A percentile compares a stretch with the other conserved stretches of the same genome.
phyloP scores from a whole-genome alignment of 495 filamentous ascomycete species.

The Lindgomyces ingoldianus region DNA sequence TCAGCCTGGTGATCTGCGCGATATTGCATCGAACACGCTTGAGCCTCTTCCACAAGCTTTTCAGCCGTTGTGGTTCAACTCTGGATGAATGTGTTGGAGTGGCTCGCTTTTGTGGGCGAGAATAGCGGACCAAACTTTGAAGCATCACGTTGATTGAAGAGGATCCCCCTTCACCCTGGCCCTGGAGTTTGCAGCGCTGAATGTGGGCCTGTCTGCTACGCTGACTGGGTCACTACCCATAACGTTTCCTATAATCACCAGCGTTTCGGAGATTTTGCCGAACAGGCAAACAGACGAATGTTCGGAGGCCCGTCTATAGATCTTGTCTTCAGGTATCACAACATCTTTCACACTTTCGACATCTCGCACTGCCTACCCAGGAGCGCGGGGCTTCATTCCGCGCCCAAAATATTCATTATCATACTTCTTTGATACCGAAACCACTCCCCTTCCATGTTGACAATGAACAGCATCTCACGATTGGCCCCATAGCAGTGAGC shows the following conservation, averaged over 20 bases:
- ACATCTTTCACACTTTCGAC: not conserved
- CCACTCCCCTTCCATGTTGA: not conserved
- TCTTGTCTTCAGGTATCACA: not conserved
- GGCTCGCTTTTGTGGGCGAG: slow-evolving; percentile 9
- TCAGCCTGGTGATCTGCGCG: slow-evolving; percentile 16
- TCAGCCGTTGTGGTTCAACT: slow-evolving; percentile 7
- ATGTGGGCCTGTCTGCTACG: not conserved
- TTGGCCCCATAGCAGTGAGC: slow-evolving; percentile 3
- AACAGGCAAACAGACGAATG: slow-evolving; percentile 1
- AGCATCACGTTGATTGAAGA: slow-evolving; percentile 6
- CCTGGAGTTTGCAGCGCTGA: not conserved
- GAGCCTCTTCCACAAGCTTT: slow-evolving; percentile 28
- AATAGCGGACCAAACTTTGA: slow-evolving; percentile 11
- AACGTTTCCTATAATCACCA: not conserved
- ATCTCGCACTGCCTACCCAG: not conserved
- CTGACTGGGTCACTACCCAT: not conserved
- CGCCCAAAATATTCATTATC: not conserved
- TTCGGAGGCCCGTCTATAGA: not conserved
- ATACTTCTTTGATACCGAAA: too few relatives aligned
- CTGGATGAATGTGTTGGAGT: slow-evolving; percentile 7
- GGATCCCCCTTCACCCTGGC: not conserved
- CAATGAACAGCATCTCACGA: not conserved
- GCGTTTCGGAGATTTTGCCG: slow-evolving; percentile 13
- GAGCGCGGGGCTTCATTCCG: not conserved
- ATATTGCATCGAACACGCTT: slow-evolving; percentile 11